A percentile compares a stretch with the other conserved stretches of the same genome.
phyloP scores from a whole-genome alignment of 169 alveolate species.

The Prorocentrum cordatum region DNA sequence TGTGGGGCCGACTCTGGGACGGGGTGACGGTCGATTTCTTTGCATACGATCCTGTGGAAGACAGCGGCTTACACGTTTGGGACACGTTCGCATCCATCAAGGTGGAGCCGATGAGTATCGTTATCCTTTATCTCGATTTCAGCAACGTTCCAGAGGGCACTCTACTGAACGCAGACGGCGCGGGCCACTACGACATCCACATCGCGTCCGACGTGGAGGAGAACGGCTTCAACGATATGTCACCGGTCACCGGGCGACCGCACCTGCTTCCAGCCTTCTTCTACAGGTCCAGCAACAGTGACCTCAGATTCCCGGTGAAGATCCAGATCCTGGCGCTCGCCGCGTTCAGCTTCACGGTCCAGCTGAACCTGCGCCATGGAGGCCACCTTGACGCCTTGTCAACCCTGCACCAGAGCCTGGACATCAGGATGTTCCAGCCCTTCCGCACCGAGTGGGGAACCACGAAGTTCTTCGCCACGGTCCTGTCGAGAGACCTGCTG shows the following conservation, averaged over 20 bases:
- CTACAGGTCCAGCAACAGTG: conserved; percentile 19
- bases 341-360: conserved; percentile 30
- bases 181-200: conserved; percentile 47
- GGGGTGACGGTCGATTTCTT: no score
- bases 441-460: not conserved
- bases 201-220: not conserved
- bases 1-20: no score
- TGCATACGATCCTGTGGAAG: no score
- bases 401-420: conserved; percentile 33
- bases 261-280: conserved; percentile 35
- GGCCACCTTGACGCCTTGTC: conserved; percentile 31
- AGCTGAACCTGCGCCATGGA: conserved; percentile 24
- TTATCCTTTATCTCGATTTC: no score
- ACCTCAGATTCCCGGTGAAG: conserved; percentile 2
- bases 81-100: no score
- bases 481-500: conserved; percentile 7
- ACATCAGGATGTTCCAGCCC: conserved; percentile 23
- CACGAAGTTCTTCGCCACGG: conserved; percentile 7
- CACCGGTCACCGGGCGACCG: not conserved
- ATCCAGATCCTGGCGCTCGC: conserved; percentile 18
- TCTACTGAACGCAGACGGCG: conserved; percentile 21
- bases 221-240: not conserved
- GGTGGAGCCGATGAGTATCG: no score
- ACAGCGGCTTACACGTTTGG: no score
- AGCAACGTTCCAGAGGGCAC: no score